Evolutionary conservation across 2,329 filamentous ascomycete genomes (phyloP).

Genomic region (Graphiopsis chlorocephala): DNA sequence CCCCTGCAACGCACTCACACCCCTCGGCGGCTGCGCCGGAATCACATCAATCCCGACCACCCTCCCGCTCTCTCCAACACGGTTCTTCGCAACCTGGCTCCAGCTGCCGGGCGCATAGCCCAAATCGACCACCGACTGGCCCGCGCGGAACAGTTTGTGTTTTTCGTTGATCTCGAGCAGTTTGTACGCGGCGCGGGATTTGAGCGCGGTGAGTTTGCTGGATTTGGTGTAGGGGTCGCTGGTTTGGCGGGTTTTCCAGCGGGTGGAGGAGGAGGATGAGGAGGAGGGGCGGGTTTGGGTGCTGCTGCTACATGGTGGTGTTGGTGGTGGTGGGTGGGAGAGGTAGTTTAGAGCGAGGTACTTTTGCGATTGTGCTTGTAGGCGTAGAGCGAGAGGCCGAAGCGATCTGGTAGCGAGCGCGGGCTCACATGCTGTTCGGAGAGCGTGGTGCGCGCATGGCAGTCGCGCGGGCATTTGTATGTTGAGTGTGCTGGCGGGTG

Average conservation of each 20-base stretch:
- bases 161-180: constrained; percentile 84
- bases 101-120: constrained; percentile 71
- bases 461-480: constrained; percentile 8
- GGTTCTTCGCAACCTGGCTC: constrained; percentile 76
- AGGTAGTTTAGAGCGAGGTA: not conserved
- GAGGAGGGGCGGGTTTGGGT: constrained; percentile 19
- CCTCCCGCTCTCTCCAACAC: constrained; percentile 63
- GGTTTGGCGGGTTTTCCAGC: constrained; percentile 79
- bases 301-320: not conserved
- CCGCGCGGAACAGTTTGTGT: constrained; percentile 72
- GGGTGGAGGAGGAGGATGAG: constrained; percentile 59
- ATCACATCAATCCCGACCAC: constrained; percentile 93
- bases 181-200: constrained; percentile 91
- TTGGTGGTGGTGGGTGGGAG: not conserved
- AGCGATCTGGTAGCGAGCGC: constrained; percentile 1
- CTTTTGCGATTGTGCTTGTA: not conserved
- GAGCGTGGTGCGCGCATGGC: not conserved
- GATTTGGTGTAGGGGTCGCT: constrained; percentile 70
- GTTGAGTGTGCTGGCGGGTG: not conserved
- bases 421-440: constrained; percentile 10
- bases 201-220: constrained; percentile 76
- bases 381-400: not conserved
- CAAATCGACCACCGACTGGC: constrained; percentile 86
- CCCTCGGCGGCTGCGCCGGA: constrained; percentile 83
- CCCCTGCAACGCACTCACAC: constrained; percentile 92